Conservation (phyloP, 768 basidiomycete species). For the Pleurotus citrinopileatus region DNA sequence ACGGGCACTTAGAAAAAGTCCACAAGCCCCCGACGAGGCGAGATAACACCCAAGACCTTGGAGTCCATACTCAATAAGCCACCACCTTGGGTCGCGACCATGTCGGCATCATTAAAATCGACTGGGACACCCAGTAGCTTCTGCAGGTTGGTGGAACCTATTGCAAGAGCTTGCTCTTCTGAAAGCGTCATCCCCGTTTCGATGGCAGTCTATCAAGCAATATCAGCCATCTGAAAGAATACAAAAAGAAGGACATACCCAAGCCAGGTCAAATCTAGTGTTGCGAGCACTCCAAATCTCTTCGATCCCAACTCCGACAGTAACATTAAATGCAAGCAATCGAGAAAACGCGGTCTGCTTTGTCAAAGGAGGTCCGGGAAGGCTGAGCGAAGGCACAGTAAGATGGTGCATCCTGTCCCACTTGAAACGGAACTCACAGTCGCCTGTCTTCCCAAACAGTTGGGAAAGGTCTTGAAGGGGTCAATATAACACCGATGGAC, state of each 20-base stretch:
- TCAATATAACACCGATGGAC: slow-evolving; percentile 44
- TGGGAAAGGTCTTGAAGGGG: slow-evolving; percentile 69
- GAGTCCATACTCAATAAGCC: slow-evolving; percentile 45
- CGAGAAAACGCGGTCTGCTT: slow-evolving; percentile 49
- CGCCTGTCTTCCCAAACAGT: slow-evolving; percentile 64
- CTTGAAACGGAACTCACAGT: slow-evolving; percentile 48
- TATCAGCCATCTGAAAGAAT: background rate
- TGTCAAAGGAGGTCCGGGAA: slow-evolving; percentile 75
- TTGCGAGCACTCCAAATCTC: slow-evolving; percentile 68
- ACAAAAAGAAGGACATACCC: slow-evolving; percentile 49
- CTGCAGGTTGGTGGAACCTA: slow-evolving; percentile 46
- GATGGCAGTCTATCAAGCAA: slow-evolving; percentile 36
- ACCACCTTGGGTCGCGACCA: slow-evolving; percentile 56
- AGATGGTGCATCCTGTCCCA: slow-evolving; percentile 27
- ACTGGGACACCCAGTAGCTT: slow-evolving; percentile 34
- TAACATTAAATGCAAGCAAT: slow-evolving; percentile 67
- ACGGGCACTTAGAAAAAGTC: slow-evolving; percentile 6
- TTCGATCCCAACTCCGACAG: slow-evolving; percentile 61
- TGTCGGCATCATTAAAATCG: slow-evolving; percentile 32
- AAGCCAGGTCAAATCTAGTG: slow-evolving; percentile 76
- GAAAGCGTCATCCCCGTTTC: slow-evolving; percentile 38
- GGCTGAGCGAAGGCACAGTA: slow-evolving; percentile 25
- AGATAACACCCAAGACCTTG: slow-evolving; percentile 54
- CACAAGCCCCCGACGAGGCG: slow-evolving; percentile 37
- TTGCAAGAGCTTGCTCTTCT: slow-evolving; percentile 39